A percentile compares a stretch with the other conserved stretches of the same genome.
Conservation (phyloP, 306 rosid species). For the Clitoria ternatea region DNA sequence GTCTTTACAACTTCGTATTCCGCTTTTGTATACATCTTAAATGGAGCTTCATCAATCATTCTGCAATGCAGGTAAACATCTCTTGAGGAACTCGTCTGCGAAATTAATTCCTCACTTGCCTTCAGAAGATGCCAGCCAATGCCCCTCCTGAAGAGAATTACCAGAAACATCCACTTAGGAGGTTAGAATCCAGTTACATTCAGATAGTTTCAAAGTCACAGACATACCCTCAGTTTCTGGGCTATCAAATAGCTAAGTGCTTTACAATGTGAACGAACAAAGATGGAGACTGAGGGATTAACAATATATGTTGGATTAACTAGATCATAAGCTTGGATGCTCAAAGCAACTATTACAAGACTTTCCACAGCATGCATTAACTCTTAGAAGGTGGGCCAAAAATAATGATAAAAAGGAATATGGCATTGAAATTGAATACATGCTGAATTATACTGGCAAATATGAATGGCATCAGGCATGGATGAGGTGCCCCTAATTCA, state of each 20-base stretch:
- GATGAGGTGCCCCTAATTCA: no score
- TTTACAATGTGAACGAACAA: background rate
- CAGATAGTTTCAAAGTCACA: background rate
- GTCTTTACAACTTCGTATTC: slow-evolving; percentile 68
- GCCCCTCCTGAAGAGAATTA: slow-evolving; percentile 66
- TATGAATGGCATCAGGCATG: no score
- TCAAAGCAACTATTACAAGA: background rate
- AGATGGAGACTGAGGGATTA: background rate
- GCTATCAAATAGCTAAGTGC: background rate
- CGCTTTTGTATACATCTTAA: slow-evolving; percentile 83
- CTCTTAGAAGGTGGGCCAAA: background rate
- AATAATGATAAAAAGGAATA: background rate
- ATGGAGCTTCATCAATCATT: slow-evolving; percentile 78
- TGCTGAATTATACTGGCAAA: background rate
- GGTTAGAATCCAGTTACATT: background rate
- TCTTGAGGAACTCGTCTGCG: slow-evolving; percentile 60
- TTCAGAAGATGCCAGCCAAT: slow-evolving; percentile 96
- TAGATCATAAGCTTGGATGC: background rate
- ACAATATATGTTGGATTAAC: background rate
- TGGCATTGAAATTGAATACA: background rate
- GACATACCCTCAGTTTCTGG: background rate
- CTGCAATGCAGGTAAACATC: slow-evolving; percentile 88
- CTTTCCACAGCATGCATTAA: background rate
- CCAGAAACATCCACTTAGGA: slow-evolving; percentile 22
- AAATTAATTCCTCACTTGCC: slow-evolving; percentile 85